Evolutionary conservation across 179 eudicot genomes (phyloP), one percentile per base, ranked within the genome.

Genomic region (Drosera spatulata): DNA sequence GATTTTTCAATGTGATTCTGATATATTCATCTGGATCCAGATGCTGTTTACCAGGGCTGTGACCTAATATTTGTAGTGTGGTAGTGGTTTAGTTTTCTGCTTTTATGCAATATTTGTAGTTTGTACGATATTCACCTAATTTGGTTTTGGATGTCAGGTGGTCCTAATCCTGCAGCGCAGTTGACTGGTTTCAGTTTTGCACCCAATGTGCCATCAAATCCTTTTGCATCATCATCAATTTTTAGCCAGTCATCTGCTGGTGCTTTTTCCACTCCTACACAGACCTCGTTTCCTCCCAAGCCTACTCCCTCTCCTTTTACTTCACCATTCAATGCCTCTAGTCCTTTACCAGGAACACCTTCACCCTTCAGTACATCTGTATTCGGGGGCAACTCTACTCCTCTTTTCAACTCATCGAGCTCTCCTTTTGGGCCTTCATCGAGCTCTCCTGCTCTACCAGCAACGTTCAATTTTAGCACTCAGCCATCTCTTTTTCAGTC

Each of bases 111-210:
- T 22, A 22, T 22, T 22, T 22, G 33, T 22, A 22, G 33, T 22
- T 22, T 22, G 33, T 22, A 22, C 33, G 33, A 22, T 22, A 22
- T 22, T 22, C 33, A 22, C 33, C 33, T 22, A 22, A 22, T 55
- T 43, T 62, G 42, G 33, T 54, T 39, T 51, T 44, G 10, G 48
- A 54, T 64, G 64, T 58, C 77, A 93, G 99, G 99, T 59, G 97
- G 97, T 43, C 95, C 99, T 39, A 74, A 83, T 82, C 81, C 99
- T 68, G 94, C 87, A 54, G 80, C 74, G 39, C 97, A 86, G 77
- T 46, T 87, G 60, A 54, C 76, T 66, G 85, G 71, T 33, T 15
- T 41, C 65, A 77, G 79, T 58, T 89, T 86, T 69, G 85, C 61
- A 56, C 15, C 91, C 61, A 66, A 70, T 58, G 15, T 79, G 3